Conservation (phyloP, 306 rosid genomes). For the Acacia confusa region DNA sequence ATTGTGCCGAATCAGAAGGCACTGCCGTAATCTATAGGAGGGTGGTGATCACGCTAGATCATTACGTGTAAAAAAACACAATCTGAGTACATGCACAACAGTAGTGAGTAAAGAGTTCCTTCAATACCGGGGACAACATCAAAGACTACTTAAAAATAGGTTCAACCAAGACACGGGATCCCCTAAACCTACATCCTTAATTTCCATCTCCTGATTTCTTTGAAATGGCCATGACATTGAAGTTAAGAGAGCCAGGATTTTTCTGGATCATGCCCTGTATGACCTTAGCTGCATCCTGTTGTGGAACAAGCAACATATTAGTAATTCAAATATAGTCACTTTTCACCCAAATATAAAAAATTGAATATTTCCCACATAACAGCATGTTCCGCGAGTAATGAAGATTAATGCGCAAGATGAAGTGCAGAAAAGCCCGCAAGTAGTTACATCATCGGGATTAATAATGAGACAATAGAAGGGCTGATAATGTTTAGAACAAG, state of each 20-base stretch:
- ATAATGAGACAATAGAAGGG: background rate
- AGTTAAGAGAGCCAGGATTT: constrained; percentile 69
- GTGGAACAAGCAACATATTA: background rate
- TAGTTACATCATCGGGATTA: background rate
- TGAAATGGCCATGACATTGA: constrained; percentile 76
- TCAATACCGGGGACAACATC: background rate
- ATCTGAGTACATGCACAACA: background rate
- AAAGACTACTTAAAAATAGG: background rate
- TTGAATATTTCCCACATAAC: background rate
- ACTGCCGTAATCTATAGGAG: background rate
- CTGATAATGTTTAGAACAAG: constrained; percentile 1
- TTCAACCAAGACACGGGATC: constrained; percentile 17
- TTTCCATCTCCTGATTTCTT: constrained; percentile 45
- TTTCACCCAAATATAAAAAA: background rate
- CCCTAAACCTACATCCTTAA: constrained; percentile 15
- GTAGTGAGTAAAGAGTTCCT: background rate
- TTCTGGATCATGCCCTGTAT: constrained; percentile 65
- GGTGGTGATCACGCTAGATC: background rate
- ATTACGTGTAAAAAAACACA: background rate
- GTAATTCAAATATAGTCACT: background rate
- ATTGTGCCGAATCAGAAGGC: background rate
- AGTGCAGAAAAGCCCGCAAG: background rate
- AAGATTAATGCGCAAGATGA: background rate
- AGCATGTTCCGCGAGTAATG: background rate
- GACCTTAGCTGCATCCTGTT: constrained; percentile 81